These are phyloP conservation scores for Fusarium heterosporum DNA, from an alignment of 2,329 filamentous ascomycete genomes.

Conservation along the genomic window DNA sequence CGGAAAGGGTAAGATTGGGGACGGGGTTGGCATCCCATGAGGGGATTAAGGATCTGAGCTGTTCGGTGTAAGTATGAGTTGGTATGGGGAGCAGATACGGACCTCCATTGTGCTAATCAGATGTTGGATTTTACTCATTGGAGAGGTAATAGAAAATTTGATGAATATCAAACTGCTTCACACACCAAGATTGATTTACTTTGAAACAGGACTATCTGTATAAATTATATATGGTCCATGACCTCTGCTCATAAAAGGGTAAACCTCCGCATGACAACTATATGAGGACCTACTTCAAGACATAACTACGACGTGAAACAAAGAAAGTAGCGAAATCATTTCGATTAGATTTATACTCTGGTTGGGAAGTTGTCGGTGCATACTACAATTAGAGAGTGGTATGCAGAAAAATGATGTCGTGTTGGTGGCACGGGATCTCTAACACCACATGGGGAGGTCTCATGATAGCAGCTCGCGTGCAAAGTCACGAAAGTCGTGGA, in stretches of 20 bases:
- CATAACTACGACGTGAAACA: background rate
- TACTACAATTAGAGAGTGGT: background rate
- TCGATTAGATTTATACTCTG: background rate
- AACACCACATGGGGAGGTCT: constrained; percentile 13
- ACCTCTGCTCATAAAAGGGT: background rate
- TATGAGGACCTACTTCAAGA: constrained; percentile 19
- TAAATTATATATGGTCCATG: background rate
- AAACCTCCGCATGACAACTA: constrained; percentile 15
- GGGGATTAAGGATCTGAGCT: constrained; percentile 50
- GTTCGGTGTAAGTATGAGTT: constrained; percentile 10
- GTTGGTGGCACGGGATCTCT: constrained; percentile 32
- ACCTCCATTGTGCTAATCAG: constrained; percentile 22
- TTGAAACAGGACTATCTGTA: background rate
- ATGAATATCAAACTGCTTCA: background rate
- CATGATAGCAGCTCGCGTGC: constrained; percentile 27
- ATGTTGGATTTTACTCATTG: background rate
- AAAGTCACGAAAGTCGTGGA: background rate
- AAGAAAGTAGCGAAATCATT: background rate
- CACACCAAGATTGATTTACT: background rate
- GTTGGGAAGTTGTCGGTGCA: fast-evolving
- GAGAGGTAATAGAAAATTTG: fast-evolving
- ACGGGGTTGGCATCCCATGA: constrained; percentile 61
- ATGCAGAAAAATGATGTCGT: constrained; percentile 14
- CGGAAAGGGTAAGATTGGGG: constrained; percentile 59
- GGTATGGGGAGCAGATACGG: background rate